Base-by-base conservation (phyloP, 345 rosid species). In the Rubroshorea leprosula region DNA sequence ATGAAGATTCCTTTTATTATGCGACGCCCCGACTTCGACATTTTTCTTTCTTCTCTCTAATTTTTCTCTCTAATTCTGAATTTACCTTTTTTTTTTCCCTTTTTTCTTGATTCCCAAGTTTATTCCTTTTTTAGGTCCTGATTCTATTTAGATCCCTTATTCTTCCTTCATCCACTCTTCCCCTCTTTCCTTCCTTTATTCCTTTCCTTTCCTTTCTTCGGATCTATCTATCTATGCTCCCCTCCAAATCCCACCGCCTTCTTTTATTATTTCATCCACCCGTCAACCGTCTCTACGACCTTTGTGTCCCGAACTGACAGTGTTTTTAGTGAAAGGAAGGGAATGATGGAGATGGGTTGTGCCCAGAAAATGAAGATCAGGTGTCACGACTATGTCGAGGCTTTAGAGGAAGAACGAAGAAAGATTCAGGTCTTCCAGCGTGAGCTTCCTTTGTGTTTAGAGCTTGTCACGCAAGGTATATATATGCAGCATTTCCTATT, bases 381-480 rank as follows among this genome's bases (percentile, higher is more conserved):
- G 60, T 74, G 84, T 56, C 77, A 75, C 20, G 80, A 76, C 55
- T 82, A 89, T 64, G 75, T 89, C 24, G 80, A 83, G 17, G 91
- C 88, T 23, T 72, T 93, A 11, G 88, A 89, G 68, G 97, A 85
- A 68, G 99, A 93, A 80, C 72, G 78, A 58, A 81, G 88, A 23
- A 93, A 93, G 78, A 87, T 93, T 70, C 87, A 78, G 52, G 97
- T 93, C 41, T 93, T 93, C 61, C 85, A 85, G 54, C 89, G 97
- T n/a, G 97, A 93, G 67, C 97, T 93, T 69, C 99, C 99, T 62
- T 77, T 93, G 63, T 93, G 96, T 67, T 70, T 89, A 47, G 87
- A 93, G 64, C 97, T 93, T 55, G 99, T 93, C 22, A 80, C 84
- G 17, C 94, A 83, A 80, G 97, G 99, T 43, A 13, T 9, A 9